Conservation (phyloP, 1,139 yeast species). For the Meyerozyma sp. region DNA sequence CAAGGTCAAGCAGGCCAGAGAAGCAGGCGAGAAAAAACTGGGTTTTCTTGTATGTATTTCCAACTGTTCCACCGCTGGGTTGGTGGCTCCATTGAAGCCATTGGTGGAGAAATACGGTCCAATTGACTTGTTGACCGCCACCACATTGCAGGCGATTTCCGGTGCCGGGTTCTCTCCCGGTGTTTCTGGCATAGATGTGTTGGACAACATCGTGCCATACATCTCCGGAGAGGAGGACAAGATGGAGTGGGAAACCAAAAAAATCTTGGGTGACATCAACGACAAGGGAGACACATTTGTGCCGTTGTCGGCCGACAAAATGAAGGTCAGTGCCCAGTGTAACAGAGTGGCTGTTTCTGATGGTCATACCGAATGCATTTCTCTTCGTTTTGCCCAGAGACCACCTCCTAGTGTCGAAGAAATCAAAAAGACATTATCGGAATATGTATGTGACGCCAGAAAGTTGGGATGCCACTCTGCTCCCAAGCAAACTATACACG, state of each 20-base stretch:
- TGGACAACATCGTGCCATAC: constrained; percentile 92
- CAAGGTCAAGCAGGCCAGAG: constrained; percentile 49
- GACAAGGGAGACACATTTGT: constrained; percentile 53
- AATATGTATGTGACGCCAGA: constrained; percentile 82
- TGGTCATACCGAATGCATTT: constrained; percentile 95
- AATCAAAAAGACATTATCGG: constrained; percentile 62
- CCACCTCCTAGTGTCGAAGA: constrained; percentile 84
- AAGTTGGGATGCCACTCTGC: constrained; percentile 82
- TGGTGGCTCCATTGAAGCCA: constrained; percentile 95
- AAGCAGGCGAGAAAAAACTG: constrained; percentile 49
- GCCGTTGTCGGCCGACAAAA: constrained; percentile 60
- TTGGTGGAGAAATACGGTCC: constrained; percentile 87
- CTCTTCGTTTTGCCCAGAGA: constrained; percentile 73
- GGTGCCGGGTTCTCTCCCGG: constrained; percentile 99
- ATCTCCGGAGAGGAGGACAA: constrained; percentile 97
- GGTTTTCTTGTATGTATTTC: constrained; percentile 94
- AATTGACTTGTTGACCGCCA: constrained; percentile 76
- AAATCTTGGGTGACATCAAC: constrained; percentile 70
- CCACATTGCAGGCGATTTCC: constrained; percentile 94
- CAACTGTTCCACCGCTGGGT: constrained; percentile 96
- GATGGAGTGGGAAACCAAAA: constrained; percentile 97
- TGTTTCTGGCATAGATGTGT: constrained; percentile 88
- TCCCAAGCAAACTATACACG: constrained; percentile 88
- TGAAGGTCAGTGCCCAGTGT: constrained; percentile 92
- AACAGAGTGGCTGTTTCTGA: constrained; percentile 96